Evolutionary conservation across 805 yeast species (phyloP), one percentile per base, ranked within the genome.

Genomic region (Middelhovenomyces tepae): DNA sequence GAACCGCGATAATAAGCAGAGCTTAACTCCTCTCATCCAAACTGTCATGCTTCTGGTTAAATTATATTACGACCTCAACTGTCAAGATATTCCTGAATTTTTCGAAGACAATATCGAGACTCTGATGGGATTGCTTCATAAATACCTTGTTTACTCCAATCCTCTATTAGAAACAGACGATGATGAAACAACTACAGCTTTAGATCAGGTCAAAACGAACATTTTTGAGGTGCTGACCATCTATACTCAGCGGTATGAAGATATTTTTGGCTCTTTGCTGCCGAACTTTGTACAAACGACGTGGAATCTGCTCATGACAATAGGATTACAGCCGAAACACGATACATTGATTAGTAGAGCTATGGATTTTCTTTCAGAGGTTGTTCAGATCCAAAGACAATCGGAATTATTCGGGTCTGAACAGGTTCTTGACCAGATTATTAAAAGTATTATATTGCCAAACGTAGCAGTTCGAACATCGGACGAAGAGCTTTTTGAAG

Each of bases 51-150:
- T 86, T 15, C 65, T 87, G 34, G 58, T 80, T 22, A 89, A 91
- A 53, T 73, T 93, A 22, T 93, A 83, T 58, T 85, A 76, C 53
- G 99, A 91, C 55, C 73, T 91, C 50, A 91, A 91, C 56, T 89
- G 96, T 59, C 98, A 93, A 60, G 99, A 91, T 59, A 79, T 91
- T 34, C 98, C 99, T 1, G 98, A 87, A 58, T 91, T 89, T 53
- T 91, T 91, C 54, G 99, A 93, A 60, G 97, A 91, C 59, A 72
- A 91, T 54, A 60, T 91, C 56, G 62, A 67, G 25, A 62, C 60
- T 11, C 86, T 93, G 34, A 83, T 93, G 91, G 65, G 66, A 4
- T 71, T 87, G 18, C 65, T 87, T 45, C 93, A 85, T 54, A 82
- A 81, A 57, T 89, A 87, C 54, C 64, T 91, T 37, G 60, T 67